Evolutionary conservation across 192 early-diverging fungal species (phyloP).

Genomic region (Umbelopsis sp.): DNA sequence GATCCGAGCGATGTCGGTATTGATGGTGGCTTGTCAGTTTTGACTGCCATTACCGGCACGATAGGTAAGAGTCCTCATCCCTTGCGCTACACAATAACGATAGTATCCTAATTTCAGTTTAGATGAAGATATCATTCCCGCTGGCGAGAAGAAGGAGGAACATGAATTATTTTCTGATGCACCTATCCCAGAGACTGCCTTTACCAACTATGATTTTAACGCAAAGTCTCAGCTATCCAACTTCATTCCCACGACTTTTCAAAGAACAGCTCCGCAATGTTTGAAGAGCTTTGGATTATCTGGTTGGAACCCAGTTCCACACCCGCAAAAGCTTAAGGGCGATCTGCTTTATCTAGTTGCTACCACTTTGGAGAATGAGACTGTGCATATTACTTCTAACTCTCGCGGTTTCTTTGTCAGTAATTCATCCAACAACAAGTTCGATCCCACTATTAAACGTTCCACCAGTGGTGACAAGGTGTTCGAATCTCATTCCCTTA

Average conservation of each 20-base stretch:
- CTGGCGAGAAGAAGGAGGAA: slow-evolving; percentile 38
- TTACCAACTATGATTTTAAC: slow-evolving; percentile 52
- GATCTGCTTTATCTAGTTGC: slow-evolving; percentile 91
- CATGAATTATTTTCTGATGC: slow-evolving; percentile 37
- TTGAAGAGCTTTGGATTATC: slow-evolving; percentile 78
- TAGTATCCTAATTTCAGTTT: neutral
- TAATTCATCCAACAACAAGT: slow-evolving; percentile 70
- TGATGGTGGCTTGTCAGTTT: slow-evolving; percentile 77
- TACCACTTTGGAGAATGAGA: slow-evolving; percentile 83
- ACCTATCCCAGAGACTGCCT: slow-evolving; percentile 47
- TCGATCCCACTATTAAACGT: slow-evolving; percentile 57
- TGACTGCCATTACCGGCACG: slow-evolving; percentile 61
- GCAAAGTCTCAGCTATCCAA: slow-evolving; percentile 49
- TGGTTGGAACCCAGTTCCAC: slow-evolving; percentile 92
- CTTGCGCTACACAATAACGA: slow-evolving; percentile 9
- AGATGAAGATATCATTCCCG: slow-evolving; percentile 36
- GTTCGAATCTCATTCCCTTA: slow-evolving; percentile 63
- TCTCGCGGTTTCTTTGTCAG: slow-evolving; percentile 90
- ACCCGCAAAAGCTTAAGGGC: slow-evolving; percentile 71
- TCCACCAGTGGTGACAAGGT: slow-evolving; percentile 44
- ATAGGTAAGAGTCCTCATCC: slow-evolving; percentile 50
- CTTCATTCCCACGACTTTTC: slow-evolving; percentile 58
- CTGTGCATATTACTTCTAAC: slow-evolving; percentile 82
- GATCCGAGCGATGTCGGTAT: slow-evolving; percentile 57
- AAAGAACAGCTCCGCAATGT: slow-evolving; percentile 61